Evolutionary conservation across 2,329 filamentous ascomycete species (phyloP), one percentile per base, ranked within the genome.

Genomic region (Aspergillus intermedius): DNA sequence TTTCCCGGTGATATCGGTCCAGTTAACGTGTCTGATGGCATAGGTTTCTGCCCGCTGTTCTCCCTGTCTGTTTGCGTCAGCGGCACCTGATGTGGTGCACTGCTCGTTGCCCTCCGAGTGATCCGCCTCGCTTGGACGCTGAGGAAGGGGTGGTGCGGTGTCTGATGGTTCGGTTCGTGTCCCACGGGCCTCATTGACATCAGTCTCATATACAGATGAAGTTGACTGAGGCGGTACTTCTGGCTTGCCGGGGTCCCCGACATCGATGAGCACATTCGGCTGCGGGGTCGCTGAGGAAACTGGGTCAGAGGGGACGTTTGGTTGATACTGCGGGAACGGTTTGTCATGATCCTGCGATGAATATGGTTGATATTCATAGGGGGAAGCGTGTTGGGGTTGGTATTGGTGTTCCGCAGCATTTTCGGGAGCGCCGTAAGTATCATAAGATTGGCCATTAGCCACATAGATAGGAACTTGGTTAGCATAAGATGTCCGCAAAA

Each of bases 21-120:
- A 97, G 52, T 81, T 83, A 53, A 97, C 84, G 51, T 91, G 90
- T 64, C 95, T 94, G 65, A 97, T 91, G 48, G 90, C 86, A 60
- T 98, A 97, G 1, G 89, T 93, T 67, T 96, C 90, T 49, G 75
- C 77, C 52, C 77, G 69, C 55, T 82, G 76, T 48, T 71, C 66
- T 34, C 59, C 60, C 47, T 71, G 63, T 49, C 55, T 66, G 12
- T 62, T 61, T 23, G 64, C 54, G 17, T 71, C 66, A 3, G 60
- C 54, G 23, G 52, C 44, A 25, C 35, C 49, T 23, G 49, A 42
- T 13, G 47, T 40, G 3, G 12, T 53, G 25, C n/a, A 21, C 45
- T 12, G 37, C 32, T 42, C 49, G 28, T 3, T 47, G 46, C 12
- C 47, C 47, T 17, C 46, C 30, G 42, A 25, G 22, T n/a, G 15